These are phyloP conservation scores for Eleusine coracana DNA, from an alignment of 176 grass and related monocot species.

Conservation along the genomic window DNA sequence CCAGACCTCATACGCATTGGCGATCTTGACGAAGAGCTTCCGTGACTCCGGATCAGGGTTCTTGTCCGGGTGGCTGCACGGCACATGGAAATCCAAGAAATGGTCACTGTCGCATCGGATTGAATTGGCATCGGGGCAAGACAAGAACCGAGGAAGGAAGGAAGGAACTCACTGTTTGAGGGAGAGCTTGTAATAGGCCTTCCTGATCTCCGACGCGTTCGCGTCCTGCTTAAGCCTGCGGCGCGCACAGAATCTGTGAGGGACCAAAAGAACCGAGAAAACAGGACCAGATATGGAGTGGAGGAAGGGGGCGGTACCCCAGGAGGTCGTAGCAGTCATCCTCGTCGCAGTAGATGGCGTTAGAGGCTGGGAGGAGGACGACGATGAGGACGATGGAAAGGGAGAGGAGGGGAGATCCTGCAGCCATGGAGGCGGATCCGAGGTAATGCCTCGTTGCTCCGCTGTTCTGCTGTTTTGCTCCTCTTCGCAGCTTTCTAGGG, in stretches of 20 bases:
- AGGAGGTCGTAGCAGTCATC: constrained; percentile 98
- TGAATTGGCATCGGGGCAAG: constrained; percentile 1
- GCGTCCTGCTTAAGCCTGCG: constrained; percentile 78
- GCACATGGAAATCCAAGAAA: constrained; percentile 12
- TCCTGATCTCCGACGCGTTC: constrained; percentile 90
- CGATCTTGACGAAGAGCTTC: constrained; percentile 90
- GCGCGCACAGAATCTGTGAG: neutral
- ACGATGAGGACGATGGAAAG: constrained; percentile 21
- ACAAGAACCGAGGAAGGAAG: neutral
- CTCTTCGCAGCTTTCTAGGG: no score
- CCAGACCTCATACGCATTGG: constrained; percentile 88
- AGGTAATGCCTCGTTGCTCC: neutral
- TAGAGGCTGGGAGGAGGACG: constrained; percentile 33
- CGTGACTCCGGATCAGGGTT: constrained; percentile 88
- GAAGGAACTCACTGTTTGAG: constrained; percentile 65
- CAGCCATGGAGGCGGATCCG: constrained; percentile 52
- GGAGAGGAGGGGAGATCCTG: constrained; percentile 1
- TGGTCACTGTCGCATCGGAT: constrained; percentile 1
- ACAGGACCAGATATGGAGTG: neutral
- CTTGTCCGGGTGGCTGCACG: constrained; percentile 88
- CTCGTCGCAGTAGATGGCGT: constrained; percentile 93
- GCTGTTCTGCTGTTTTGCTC: no score
- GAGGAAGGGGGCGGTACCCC: constrained; percentile 48
- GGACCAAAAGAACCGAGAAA: neutral
- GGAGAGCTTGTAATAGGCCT: constrained; percentile 97